Evolutionary conservation across 108 stramenopile species (phyloP).

Genomic region (Phaeodactylum tricornutum): DNA sequence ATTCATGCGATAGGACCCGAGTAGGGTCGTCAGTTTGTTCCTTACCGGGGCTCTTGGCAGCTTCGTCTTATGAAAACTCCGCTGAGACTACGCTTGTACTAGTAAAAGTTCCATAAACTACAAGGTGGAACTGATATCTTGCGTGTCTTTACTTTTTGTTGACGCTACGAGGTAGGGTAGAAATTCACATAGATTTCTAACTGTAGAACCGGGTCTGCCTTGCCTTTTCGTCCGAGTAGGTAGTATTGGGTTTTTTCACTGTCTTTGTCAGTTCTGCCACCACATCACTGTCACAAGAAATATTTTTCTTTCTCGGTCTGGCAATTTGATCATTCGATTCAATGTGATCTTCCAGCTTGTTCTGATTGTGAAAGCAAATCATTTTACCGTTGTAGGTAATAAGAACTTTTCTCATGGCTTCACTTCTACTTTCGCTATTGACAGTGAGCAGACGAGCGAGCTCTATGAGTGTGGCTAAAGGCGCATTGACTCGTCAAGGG

Average conservation of each 20-base stretch:
- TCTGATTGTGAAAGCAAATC: neutral
- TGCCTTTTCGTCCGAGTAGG: neutral
- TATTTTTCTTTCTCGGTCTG: too few relatives aligned
- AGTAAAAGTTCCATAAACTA: neutral
- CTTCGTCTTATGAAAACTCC: neutral
- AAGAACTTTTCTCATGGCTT: too few relatives aligned
- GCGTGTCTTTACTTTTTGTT: neutral
- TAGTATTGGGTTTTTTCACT: neutral
- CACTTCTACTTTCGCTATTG: too few relatives aligned
- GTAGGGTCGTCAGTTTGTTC: too few relatives aligned
- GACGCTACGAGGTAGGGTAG: neutral
- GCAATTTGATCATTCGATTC: neutral
- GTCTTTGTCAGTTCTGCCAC: neutral
- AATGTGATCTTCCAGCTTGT: neutral
- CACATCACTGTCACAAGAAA: neutral
- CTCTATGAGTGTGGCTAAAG: too few relatives aligned
- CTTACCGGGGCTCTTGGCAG: too few relatives aligned
- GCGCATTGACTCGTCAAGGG: too few relatives aligned
- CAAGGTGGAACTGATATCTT: neutral
- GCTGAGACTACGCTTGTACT: neutral
- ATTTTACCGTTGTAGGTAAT: slow-evolving; percentile 1
- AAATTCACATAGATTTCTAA: too few relatives aligned
- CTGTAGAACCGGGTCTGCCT: too few relatives aligned
- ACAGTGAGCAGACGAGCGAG: too few relatives aligned
- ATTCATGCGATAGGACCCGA: too few relatives aligned